A percentile compares a stretch with the other conserved stretches of the same genome.
phyloP scores from a whole-genome alignment of 148 eudicot genomes.

The Chenopodium formosanum region DNA sequence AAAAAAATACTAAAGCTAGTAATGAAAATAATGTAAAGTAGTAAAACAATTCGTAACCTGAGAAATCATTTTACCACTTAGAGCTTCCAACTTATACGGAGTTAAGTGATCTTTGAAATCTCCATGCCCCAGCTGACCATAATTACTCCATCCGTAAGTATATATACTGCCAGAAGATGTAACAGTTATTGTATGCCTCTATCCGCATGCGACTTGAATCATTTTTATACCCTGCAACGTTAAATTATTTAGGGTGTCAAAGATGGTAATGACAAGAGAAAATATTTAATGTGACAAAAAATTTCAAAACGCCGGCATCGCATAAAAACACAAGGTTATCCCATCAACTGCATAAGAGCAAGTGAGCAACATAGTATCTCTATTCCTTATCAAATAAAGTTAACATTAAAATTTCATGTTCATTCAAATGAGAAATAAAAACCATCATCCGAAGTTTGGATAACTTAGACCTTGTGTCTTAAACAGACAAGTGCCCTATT shows the following conservation, averaged over 20 bases:
- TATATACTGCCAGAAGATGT: slow-evolving; percentile 70
- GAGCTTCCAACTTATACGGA: slow-evolving; percentile 75
- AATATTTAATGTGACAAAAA: background rate
- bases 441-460: background rate
- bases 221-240: slow-evolving; percentile 63
- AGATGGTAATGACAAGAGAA: background rate
- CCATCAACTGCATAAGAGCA: background rate
- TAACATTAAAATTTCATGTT: background rate
- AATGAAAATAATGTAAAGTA: background rate
- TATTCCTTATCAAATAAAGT: background rate
- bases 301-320: background rate
- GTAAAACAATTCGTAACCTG: slow-evolving; percentile 52
- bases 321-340: background rate
- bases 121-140: slow-evolving; percentile 98
- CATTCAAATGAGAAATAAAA: background rate
- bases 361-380: background rate
- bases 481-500: background rate
- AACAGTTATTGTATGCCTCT: slow-evolving; percentile 95
- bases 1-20: background rate
- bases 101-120: slow-evolving; percentile 84
- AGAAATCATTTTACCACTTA: slow-evolving; percentile 54
- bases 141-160: slow-evolving; percentile 97
- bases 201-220: slow-evolving; percentile 91
- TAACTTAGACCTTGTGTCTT: background rate
- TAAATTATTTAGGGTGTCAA: background rate